phyloP scores from a whole-genome alignment of 1,284 basidiomycete genomes.

The Puccinia horiana region DNA sequence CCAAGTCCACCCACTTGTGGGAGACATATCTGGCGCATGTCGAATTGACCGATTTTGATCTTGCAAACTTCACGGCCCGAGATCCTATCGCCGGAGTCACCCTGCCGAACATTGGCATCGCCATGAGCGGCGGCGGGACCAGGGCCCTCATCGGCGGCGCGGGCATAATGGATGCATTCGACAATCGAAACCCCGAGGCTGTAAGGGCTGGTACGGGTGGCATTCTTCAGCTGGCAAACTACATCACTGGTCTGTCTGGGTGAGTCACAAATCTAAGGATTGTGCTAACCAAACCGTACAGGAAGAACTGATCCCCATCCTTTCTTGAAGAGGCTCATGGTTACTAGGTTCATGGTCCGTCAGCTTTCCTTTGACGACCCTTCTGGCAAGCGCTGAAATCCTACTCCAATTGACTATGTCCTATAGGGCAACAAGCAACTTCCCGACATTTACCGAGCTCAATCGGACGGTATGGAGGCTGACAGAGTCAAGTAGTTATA shows the following conservation, averaged over 20 bases:
- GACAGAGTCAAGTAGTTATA: constrained; percentile 7
- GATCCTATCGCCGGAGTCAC: constrained; percentile 2
- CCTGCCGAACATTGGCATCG: constrained; percentile 37
- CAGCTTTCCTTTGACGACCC: neutral
- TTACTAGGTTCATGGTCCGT: constrained; percentile 37
- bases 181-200: constrained; percentile 26
- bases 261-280: neutral
- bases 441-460: constrained; percentile 32
- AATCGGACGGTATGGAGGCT: constrained; percentile 37
- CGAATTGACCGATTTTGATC: constrained; percentile 4
- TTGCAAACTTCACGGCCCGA: constrained; percentile 8
- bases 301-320: neutral
- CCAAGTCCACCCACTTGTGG: constrained; percentile 23
- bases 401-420: neutral
- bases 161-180: constrained; percentile 27
- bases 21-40: constrained; percentile 10
- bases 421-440: constrained; percentile 32
- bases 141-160: constrained; percentile 37
- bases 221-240: constrained; percentile 30
- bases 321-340: constrained; percentile 32
- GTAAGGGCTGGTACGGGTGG: constrained; percentile 27
- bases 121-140: constrained; percentile 34
- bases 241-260: constrained; percentile 39
- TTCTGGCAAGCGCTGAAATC: neutral
- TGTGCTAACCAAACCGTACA: neutral